A percentile compares a stretch with the other conserved stretches of the same genome.
Evolutionary conservation across 768 basidiomycete genomes (phyloP).

Genomic region (Trametopsis cervina): DNA sequence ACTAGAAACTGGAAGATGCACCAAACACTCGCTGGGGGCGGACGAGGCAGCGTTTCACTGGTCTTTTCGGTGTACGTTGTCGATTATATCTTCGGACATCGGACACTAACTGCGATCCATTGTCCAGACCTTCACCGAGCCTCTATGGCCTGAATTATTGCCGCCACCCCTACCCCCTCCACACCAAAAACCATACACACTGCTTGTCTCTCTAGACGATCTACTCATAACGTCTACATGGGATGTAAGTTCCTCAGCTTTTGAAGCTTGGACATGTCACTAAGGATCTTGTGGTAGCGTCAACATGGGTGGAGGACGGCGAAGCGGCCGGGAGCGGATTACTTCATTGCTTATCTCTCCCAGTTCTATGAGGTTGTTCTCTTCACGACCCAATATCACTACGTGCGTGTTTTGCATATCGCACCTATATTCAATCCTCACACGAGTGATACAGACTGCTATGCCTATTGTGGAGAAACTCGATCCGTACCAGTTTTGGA

Average conservation of each 20-base stretch:
- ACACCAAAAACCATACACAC: constrained; percentile 86
- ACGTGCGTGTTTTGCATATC: constrained; percentile 46
- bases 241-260: constrained; percentile 64
- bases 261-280: neutral
- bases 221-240: constrained; percentile 87
- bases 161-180: constrained; percentile 80
- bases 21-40: constrained; percentile 59
- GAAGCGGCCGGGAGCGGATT: constrained; percentile 96
- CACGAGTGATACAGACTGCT: constrained; percentile 67
- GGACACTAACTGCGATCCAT: neutral
- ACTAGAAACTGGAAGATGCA: constrained; percentile 50
- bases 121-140: constrained; percentile 83
- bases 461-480: constrained; percentile 86
- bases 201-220: constrained; percentile 88
- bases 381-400: constrained; percentile 86
- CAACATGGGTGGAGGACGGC: constrained; percentile 96
- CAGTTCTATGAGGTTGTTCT: constrained; percentile 98
- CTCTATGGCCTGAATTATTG: constrained; percentile 86
- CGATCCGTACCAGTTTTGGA: constrained; percentile 87
- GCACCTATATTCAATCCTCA: constrained; percentile 4
- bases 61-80: constrained; percentile 60
- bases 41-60: constrained; percentile 52
- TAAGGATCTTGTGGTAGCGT: constrained; percentile 43
- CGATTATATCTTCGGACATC: neutral
- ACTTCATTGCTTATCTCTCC: constrained; percentile 94